phyloP scores from a whole-genome alignment of 371 early-diverging fungal species.

The Saksenaea vasiformis region DNA sequence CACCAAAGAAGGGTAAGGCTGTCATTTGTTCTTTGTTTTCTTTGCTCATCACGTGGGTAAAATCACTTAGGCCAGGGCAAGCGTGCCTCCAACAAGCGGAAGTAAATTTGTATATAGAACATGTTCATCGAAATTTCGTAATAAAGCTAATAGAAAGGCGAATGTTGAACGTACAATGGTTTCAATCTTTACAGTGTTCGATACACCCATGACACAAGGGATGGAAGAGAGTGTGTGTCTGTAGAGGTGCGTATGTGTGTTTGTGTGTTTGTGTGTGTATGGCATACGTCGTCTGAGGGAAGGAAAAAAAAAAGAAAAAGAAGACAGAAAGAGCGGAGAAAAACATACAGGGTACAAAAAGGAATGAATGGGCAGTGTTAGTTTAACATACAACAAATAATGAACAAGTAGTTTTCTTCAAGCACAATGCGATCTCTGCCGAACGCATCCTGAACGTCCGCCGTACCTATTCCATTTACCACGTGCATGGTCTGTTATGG shows the following conservation, averaged over 20 bases:
- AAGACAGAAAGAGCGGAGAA: no score
- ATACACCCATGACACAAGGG: no score
- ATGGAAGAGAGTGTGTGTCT: no score
- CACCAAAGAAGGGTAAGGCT: slow-evolving; percentile 76
- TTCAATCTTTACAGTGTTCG: no score
- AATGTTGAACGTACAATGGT: no score
- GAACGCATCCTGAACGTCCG: not conserved
- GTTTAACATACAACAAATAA: not conserved
- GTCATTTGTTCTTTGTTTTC: not conserved
- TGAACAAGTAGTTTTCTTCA: not conserved
- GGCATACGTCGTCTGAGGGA: no score
- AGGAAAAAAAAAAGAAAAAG: no score
- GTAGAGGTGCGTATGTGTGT: no score
- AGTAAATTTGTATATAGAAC: slow-evolving; percentile 33
- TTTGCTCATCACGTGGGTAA: slow-evolving; percentile 1
- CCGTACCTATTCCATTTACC: not conserved
- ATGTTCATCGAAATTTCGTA: not conserved
- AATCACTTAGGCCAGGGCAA: slow-evolving; percentile 58
- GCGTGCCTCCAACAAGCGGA: slow-evolving; percentile 64
- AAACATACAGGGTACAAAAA: no score
- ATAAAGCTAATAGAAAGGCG: not conserved
- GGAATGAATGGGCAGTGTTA: not conserved
- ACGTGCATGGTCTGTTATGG: not conserved
- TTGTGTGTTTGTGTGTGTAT: no score
- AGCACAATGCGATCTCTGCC: not conserved